A percentile compares a stretch with the other conserved stretches of the same genome.
Conservation (phyloP, 495 filamentous ascomycete genomes). For the Aspergillus kassunensis region DNA sequence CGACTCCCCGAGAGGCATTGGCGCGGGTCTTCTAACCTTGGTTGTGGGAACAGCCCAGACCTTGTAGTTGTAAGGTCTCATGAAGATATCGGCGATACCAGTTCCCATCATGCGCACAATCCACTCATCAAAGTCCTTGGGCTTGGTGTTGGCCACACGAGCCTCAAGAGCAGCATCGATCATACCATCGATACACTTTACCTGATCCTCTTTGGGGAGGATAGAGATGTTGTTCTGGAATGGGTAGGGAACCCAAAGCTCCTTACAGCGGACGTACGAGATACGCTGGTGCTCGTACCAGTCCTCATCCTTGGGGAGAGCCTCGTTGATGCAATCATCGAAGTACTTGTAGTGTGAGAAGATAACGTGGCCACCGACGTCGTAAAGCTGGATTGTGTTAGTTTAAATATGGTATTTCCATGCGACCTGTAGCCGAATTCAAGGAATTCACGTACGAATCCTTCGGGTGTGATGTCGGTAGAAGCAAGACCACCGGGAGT, state of each 20-base stretch:
- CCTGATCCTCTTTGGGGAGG: conserved; percentile 95
- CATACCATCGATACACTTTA: conserved; percentile 91
- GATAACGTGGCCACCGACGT: conserved; percentile 98
- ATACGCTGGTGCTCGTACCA: conserved; percentile 98
- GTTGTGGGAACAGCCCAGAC: conserved; percentile 98
- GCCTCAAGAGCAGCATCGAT: conserved; percentile 89
- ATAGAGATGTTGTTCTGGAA: conserved; percentile 99
- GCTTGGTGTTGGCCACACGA: conserved; percentile 83
- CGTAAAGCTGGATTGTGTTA: conserved; percentile 70
- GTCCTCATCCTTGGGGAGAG: conserved; percentile 86
- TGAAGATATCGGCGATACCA: conserved; percentile 94
- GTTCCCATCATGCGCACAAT: conserved; percentile 88
- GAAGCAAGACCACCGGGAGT: conserved; percentile 95
- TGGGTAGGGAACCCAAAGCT: conserved; percentile 94
- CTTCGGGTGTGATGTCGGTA: conserved; percentile 91
- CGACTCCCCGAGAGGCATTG: not conserved
- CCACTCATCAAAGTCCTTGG: conserved; percentile 97
- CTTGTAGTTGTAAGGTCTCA: conserved; percentile 99
- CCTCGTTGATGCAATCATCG: conserved; percentile 96
- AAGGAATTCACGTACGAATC: conserved; percentile 74
- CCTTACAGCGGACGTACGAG: conserved; percentile 97
- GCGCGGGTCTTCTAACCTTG: conserved; percentile 58
- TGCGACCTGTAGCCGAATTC: too few species aligned
- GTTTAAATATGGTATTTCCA: too few species aligned
- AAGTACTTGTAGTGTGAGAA: conserved; percentile 99